Evolutionary conservation across 306 rosid species (phyloP).

Genomic region (Casuarina equisetifolia): DNA sequence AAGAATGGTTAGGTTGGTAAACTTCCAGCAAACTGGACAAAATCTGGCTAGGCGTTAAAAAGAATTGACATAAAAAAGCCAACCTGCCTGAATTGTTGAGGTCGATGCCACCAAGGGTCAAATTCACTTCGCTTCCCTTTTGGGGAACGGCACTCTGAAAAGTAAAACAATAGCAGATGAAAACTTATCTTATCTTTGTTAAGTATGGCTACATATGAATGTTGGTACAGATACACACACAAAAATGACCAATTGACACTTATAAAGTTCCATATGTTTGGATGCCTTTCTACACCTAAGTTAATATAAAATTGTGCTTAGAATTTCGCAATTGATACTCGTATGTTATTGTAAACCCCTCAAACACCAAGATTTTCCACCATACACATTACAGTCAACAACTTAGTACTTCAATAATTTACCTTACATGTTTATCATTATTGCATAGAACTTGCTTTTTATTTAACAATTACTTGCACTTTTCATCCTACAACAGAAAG

Average conservation of each 20-base stretch:
- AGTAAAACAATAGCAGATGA: slow-evolving; percentile 8
- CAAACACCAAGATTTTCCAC: not conserved
- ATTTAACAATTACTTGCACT: not conserved
- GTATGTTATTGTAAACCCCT: not conserved
- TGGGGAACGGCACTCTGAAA: slow-evolving; percentile 67
- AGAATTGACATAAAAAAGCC: slow-evolving; percentile 38
- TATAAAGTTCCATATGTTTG: not conserved
- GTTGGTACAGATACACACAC: not conserved
- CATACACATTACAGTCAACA: not conserved
- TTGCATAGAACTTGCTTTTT: not conserved
- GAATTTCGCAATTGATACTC: not conserved
- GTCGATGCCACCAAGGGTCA: slow-evolving; percentile 98
- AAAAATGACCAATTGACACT: not conserved
- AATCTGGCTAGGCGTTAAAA: slow-evolving; percentile 23
- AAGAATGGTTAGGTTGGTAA: slow-evolving; percentile 35
- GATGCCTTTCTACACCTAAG: not conserved
- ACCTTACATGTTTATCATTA: not conserved
- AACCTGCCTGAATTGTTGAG: slow-evolving; percentile 99
- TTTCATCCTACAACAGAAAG: not conserved
- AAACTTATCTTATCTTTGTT: not conserved
- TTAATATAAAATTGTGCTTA: not conserved
- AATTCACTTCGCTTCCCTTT: slow-evolving; percentile 85
- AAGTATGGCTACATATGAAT: not conserved
- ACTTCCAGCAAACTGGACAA: slow-evolving; percentile 17
- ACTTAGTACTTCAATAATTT: not conserved